These are phyloP conservation scores for Beauveria bassiana DNA, from an alignment of 2,329 filamentous ascomycete species.

Conservation along the genomic window DNA sequence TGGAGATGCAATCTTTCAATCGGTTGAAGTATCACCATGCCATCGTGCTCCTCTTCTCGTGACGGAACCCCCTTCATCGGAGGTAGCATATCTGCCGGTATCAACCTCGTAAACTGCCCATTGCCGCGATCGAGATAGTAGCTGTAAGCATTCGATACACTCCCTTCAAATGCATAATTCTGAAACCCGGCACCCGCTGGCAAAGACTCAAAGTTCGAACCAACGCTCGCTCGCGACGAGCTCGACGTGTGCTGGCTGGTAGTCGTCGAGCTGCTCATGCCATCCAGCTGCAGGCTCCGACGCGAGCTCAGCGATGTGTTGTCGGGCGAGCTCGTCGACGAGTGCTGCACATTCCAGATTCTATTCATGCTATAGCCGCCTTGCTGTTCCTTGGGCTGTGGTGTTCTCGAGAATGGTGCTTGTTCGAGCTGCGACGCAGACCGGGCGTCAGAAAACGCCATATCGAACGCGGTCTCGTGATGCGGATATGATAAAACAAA, in stretches of 20 bases:
- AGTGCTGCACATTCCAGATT: background rate
- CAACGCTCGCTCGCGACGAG: background rate
- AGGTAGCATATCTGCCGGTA: conserved; percentile 48
- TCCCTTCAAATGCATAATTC: background rate
- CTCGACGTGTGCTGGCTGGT: background rate
- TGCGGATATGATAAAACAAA: background rate
- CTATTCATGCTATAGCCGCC: background rate
- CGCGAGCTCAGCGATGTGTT: conserved; percentile 1
- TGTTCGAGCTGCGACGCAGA: background rate
- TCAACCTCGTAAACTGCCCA: conserved; percentile 44
- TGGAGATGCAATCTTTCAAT: conserved; percentile 30
- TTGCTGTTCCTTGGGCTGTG: background rate
- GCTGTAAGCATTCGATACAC: conserved; percentile 23
- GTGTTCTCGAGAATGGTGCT: background rate
- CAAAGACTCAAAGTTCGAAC: background rate
- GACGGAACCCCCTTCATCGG: conserved; percentile 35
- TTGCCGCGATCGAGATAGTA: conserved; percentile 49
- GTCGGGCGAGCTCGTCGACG: background rate
- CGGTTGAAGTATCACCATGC: conserved; percentile 41
- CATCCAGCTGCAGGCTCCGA: background rate
- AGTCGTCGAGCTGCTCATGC: background rate
- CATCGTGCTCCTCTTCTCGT: conserved; percentile 28
- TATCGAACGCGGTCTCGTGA: background rate
- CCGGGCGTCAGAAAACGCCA: background rate
- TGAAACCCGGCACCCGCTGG: background rate